phyloP scores from a whole-genome alignment of 2,329 filamentous ascomycete genomes.

The Nigrospora oryzae region DNA sequence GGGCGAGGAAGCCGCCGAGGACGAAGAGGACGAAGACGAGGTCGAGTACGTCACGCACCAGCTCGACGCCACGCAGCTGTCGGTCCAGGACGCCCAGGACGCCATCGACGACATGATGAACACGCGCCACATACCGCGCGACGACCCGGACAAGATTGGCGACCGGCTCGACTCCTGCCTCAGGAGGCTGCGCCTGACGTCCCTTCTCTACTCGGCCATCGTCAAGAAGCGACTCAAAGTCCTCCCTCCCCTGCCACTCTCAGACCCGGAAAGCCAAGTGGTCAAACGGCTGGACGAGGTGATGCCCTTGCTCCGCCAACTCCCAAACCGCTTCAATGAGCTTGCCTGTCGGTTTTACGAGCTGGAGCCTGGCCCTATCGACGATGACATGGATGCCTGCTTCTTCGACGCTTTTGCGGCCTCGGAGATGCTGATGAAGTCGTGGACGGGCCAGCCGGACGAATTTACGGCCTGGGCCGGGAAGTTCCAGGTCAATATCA shows the following conservation, averaged over 20 bases:
- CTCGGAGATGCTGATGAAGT: conserved; percentile 44
- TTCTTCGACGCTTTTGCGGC: conserved; percentile 50
- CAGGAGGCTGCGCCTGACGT: conserved; percentile 57
- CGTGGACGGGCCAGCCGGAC: conserved; percentile 60
- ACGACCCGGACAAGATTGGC: conserved; percentile 56
- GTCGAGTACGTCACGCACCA: conserved; percentile 31
- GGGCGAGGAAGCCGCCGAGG: conserved; percentile 36
- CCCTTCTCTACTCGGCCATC: conserved; percentile 60
- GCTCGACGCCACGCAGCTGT: conserved; percentile 20
- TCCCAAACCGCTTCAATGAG: conserved; percentile 64
- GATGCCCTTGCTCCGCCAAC: conserved; percentile 42
- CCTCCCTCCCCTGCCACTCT: conserved; percentile 33
- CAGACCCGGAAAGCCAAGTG: conserved; percentile 19
- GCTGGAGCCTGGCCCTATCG: conserved; percentile 50
- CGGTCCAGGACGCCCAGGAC: conserved; percentile 49
- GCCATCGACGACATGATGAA: conserved; percentile 63
- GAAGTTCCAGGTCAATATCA: conserved; percentile 45
- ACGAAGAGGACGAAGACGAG: conserved; percentile 25
- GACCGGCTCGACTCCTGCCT: conserved; percentile 56
- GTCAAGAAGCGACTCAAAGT: conserved; percentile 61
- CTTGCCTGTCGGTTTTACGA: conserved; percentile 67
- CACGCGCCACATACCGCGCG: conserved; percentile 51
- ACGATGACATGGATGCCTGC: conserved; percentile 48
- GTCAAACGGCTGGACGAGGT: conserved; percentile 45
- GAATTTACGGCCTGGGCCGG: conserved; percentile 73